Base-by-base conservation (phyloP, 495 filamentous ascomycete species). In the Chaetomium fimeti region DNA sequence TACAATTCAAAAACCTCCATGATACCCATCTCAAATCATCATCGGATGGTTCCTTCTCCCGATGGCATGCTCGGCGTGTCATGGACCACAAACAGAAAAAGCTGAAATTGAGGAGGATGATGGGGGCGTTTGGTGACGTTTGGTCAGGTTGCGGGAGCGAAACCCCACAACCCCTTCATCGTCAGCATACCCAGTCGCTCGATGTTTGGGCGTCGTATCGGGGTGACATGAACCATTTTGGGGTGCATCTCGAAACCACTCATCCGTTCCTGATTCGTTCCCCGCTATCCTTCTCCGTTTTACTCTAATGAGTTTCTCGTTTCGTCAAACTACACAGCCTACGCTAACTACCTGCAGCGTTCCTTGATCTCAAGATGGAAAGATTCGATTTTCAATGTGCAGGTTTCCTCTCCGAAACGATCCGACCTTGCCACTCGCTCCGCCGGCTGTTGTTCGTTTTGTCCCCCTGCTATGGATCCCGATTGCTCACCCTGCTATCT, bases 231-330 rank as follows among this genome's bases (percentile, higher is more conserved):
- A 27, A 51, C 60, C 55, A 69, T 65, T 45, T 45, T 61, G n/a
- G 53, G 60, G 64, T 62, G 57, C 42, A 68, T 43, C 71, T 74
- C 70, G 70, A 70, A 36, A 70, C 70, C 64, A 72, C 65, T 43
- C 42, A 54, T 24, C 20, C 47, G 54, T 58, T 70, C 63, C 59
- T 64, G 40, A 28, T 55, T 51, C 60, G 65, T 60, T 65, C 70
- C 64, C 55, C 42, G 9, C 24, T 32, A 60, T 66, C 63, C 62
- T n/a, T 57, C 55, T 45, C 53, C 67, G 68, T 68, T 66, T 68
- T 60, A 53, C 8, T n/a, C 47, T 38, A 38, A 60, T 47, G 49
- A 43, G 5, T 60, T 48, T 57, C 22, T 53, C 54, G 32, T n/a
- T 27, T 40, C 48, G 28, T 57, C 28, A 27, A 47, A 54, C 60